Evolutionary conservation across 257 asterid genomes (phyloP).

Genomic region (Nicotiana tabacum): DNA sequence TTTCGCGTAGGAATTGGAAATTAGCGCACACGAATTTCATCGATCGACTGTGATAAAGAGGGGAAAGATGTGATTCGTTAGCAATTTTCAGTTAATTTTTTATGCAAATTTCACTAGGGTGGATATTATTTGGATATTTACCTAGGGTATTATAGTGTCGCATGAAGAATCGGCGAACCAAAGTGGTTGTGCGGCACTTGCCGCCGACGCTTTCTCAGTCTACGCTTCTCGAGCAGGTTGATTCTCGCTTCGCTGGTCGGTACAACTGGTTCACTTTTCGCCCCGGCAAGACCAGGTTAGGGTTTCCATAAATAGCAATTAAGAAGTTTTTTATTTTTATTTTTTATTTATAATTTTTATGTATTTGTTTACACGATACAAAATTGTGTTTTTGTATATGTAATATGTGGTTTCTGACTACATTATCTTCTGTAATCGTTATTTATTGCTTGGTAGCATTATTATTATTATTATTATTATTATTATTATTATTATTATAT

Average conservation of each 20-base stretch:
- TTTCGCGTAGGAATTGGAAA: slow-evolving; percentile 21
- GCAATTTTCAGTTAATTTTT: slow-evolving; percentile 26
- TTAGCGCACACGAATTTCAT: slow-evolving; percentile 38
- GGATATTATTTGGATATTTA: slow-evolving; percentile 14
- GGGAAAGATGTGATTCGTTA: slow-evolving; percentile 43
- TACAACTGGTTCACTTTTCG: slow-evolving; percentile 69
- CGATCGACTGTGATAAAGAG: slow-evolving; percentile 14
- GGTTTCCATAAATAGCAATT: slow-evolving; percentile 8
- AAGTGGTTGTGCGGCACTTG: slow-evolving; percentile 98
- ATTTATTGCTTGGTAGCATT: background rate
- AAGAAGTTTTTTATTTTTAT: too few species aligned
- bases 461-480: background rate
- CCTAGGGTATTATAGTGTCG: slow-evolving; percentile 56
- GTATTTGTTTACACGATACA: background rate
- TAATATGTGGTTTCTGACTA: background rate
- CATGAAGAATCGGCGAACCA: slow-evolving; percentile 95
- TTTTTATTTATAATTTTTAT: too few species aligned
- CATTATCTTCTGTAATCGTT: background rate
- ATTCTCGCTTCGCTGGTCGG: slow-evolving; percentile 81
- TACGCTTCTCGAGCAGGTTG: slow-evolving; percentile 74
- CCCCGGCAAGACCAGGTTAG: slow-evolving; percentile 75
- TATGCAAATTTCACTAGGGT: background rate
- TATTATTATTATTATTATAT: too few species aligned
- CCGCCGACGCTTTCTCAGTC: slow-evolving; percentile 94
- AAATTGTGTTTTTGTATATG: background rate